A percentile compares a stretch with the other conserved stretches of the same genome.
Evolutionary conservation across 495 filamentous ascomycete genomes (phyloP).

Genomic region (Ramalina intermedia): DNA sequence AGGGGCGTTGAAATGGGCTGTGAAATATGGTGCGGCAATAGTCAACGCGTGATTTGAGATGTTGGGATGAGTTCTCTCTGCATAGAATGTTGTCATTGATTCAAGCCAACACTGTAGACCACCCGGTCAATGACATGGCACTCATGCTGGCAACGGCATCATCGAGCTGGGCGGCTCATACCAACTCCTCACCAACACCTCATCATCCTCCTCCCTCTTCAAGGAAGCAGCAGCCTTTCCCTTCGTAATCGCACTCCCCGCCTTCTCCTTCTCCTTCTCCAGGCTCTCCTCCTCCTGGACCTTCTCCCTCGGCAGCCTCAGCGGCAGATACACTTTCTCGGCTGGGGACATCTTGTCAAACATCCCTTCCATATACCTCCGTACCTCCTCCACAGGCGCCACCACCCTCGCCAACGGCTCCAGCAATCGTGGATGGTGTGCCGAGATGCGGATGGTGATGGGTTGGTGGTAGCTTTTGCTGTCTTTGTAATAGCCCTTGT

Average conservation of each 20-base stretch:
- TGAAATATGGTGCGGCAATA: no score
- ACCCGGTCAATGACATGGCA: no score
- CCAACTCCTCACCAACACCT: neutral
- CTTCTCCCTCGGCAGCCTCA: conserved; percentile 8
- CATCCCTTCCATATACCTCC: conserved; percentile 69
- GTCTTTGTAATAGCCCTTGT: conserved; percentile 17
- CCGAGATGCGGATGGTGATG: conserved; percentile 63
- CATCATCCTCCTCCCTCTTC: neutral
- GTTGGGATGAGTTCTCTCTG: no score
- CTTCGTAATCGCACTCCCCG: neutral
- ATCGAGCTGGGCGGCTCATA: conserved; percentile 10
- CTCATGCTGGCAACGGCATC: conserved; percentile 9
- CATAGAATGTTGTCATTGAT: no score
- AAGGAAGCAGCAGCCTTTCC: neutral
- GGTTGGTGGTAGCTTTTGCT: conserved; percentile 77
- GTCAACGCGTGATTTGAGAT: no score
- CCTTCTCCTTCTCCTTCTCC: neutral
- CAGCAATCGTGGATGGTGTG: conserved; percentile 45
- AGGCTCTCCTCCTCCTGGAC: neutral
- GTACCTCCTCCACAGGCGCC: conserved; percentile 61
- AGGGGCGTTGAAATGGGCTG: no score
- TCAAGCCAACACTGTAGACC: no score
- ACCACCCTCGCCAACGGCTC: conserved; percentile 68
- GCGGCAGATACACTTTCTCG: conserved; percentile 10
- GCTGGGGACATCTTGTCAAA: conserved; percentile 37